A percentile compares a stretch with the other conserved stretches of the same genome.
Evolutionary conservation across 176 grass and related monocot species (phyloP).

Genomic region (Bonia amplexicaulis): DNA sequence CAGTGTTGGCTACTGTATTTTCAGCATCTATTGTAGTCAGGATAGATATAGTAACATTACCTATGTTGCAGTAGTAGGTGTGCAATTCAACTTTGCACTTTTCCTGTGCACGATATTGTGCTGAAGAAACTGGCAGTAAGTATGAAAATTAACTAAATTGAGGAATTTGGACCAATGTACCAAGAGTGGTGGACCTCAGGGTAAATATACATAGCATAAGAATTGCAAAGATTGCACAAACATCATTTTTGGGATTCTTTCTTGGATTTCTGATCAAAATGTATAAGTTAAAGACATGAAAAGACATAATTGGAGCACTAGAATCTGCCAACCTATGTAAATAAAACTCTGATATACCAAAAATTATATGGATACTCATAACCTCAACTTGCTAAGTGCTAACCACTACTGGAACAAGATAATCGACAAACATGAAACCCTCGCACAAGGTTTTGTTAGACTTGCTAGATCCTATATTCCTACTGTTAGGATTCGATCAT

Average conservation of each 20-base stretch:
- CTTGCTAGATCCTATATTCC: conserved; percentile 13
- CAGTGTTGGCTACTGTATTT: background rate
- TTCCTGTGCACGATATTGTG: background rate
- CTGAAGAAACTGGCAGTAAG: background rate
- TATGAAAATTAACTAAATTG: background rate
- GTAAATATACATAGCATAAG: conserved; percentile 15
- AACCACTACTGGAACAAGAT: background rate
- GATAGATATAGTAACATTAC: background rate
- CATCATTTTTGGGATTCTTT: background rate
- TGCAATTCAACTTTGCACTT: background rate
- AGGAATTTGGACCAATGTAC: background rate
- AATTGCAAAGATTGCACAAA: background rate
- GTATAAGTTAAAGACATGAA: background rate
- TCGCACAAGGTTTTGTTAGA: conserved; percentile 25
- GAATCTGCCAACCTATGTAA: background rate
- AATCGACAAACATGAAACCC: conserved; percentile 13
- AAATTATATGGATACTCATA: background rate
- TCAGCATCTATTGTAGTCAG: background rate
- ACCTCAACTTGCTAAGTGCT: background rate
- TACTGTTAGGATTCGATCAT: conserved; percentile 10
- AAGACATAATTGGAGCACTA: conserved; percentile 3
- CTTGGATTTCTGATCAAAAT: conserved; percentile 11
- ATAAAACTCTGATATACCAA: background rate
- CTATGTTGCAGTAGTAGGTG: background rate
- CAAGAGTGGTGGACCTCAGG: background rate